Percentiles rank a stretch among this genome's conserved stretches.
Evolutionary conservation across 2,329 filamentous ascomycete genomes (phyloP).

Genomic region (Colletotrichum gloeosporioides): DNA sequence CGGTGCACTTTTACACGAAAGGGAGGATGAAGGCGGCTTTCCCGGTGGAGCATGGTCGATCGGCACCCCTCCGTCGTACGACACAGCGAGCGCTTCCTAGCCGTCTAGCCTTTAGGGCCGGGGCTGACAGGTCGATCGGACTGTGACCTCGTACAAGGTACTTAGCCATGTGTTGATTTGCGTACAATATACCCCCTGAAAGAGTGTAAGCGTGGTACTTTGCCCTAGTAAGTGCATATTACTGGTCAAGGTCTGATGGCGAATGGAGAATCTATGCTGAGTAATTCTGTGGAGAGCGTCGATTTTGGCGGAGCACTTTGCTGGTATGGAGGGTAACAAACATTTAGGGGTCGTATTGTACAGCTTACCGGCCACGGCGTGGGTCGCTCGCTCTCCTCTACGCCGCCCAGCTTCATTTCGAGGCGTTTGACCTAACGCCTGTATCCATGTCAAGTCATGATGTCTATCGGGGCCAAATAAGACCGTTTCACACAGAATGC

Average conservation of each 20-base stretch:
- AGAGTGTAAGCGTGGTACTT: too few species aligned
- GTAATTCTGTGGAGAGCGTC: too few species aligned
- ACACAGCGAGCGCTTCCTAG: background rate
- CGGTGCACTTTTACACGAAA: background rate
- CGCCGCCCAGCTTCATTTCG: background rate
- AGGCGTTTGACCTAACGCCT: background rate
- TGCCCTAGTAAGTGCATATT: background rate
- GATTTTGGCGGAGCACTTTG: background rate
- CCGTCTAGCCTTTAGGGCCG: background rate
- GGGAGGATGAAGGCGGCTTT: background rate
- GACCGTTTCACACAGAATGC: background rate
- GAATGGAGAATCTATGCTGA: too few species aligned
- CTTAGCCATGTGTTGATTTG: background rate
- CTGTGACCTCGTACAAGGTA: background rate
- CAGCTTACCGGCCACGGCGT: background rate
- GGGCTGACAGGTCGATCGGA: background rate
- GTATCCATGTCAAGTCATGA: background rate
- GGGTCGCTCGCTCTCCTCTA: background rate
- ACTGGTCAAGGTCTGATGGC: background rate
- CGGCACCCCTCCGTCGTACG: slow-evolving; percentile 17
- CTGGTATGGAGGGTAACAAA: background rate
- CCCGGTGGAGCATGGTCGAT: slow-evolving; percentile 1
- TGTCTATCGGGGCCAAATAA: background rate
- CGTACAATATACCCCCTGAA: background rate
- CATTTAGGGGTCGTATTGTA: too few species aligned